phyloP scores from a whole-genome alignment of 2,329 filamentous ascomycete genomes.

The Tolypocladium nubicola region DNA sequence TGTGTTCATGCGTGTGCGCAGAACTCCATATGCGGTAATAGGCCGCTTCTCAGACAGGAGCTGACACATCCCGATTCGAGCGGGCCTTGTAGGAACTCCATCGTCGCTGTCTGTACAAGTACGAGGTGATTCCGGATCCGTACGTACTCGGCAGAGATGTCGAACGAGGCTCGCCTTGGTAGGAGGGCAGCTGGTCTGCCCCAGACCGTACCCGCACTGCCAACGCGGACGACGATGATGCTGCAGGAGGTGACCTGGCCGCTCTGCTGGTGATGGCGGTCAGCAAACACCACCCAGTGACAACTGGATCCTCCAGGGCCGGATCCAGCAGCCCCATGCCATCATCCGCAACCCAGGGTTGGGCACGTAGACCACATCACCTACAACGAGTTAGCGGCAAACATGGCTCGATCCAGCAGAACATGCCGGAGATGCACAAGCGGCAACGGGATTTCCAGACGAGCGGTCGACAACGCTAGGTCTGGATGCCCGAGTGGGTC shows the following conservation, averaged over 20 bases:
- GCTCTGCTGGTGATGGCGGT: neutral
- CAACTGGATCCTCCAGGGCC: neutral
- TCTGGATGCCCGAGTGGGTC: constrained; percentile 5
- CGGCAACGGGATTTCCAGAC: constrained; percentile 9
- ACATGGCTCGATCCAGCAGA: constrained; percentile 4
- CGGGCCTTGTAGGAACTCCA: neutral
- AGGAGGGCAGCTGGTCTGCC: neutral
- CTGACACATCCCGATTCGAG: neutral
- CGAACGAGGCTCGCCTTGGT: neutral
- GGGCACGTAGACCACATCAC: neutral
- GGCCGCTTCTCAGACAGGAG: neutral
- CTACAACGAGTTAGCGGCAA: constrained; percentile 1
- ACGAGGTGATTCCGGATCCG: neutral
- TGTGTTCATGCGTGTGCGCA: neutral
- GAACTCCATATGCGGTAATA: neutral
- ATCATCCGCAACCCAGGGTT: neutral
- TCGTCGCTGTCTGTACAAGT: neutral
- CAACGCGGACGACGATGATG: neutral
- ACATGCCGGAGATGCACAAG: constrained; percentile 7
- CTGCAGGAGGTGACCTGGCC: neutral
- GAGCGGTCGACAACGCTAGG: constrained; percentile 6
- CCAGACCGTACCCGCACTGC: neutral
- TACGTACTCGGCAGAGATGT: neutral
- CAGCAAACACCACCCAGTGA: neutral
- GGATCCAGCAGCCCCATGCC: neutral